Conservation (phyloP, 148 eudicot species). For the Diospyros kaki region DNA sequence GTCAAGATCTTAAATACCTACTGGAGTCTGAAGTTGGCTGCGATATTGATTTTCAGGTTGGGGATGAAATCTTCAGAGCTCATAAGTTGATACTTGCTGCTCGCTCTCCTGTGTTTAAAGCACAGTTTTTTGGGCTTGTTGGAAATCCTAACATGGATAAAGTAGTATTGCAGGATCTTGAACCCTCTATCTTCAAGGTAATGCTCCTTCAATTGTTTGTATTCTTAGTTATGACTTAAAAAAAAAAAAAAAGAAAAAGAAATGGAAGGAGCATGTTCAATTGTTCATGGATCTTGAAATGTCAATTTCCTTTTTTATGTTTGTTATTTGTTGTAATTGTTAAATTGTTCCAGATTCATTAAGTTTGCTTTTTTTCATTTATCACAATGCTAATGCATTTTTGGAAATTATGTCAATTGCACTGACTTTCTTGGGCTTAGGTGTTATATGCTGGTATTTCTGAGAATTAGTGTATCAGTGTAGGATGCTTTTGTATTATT, state of each 20-base stretch:
- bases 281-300: background rate
- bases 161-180: slow-evolving; percentile 66
- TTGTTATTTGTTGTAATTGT: background rate
- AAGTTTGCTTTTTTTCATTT: background rate
- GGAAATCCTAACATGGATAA: slow-evolving; percentile 59
- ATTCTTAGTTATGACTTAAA: background rate
- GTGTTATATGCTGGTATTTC: background rate
- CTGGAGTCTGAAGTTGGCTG: slow-evolving; percentile 65
- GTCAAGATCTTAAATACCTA: slow-evolving; percentile 46
- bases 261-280: background rate
- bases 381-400: background rate
- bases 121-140: slow-evolving; percentile 85
- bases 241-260: background rate
- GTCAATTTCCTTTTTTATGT: background rate
- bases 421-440: background rate
- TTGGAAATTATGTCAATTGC: background rate
- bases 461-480: background rate
- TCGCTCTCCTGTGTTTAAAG: slow-evolving; percentile 90
- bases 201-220: slow-evolving; percentile 7
- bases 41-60: slow-evolving; percentile 69
- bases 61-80: slow-evolving; percentile 74
- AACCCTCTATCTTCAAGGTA: slow-evolving; percentile 85
- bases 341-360: background rate
- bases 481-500: background rate
- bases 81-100: slow-evolving; percentile 91